Evolutionary conservation across 441 rosid species (phyloP).

Genomic region (Brassica balearica): DNA sequence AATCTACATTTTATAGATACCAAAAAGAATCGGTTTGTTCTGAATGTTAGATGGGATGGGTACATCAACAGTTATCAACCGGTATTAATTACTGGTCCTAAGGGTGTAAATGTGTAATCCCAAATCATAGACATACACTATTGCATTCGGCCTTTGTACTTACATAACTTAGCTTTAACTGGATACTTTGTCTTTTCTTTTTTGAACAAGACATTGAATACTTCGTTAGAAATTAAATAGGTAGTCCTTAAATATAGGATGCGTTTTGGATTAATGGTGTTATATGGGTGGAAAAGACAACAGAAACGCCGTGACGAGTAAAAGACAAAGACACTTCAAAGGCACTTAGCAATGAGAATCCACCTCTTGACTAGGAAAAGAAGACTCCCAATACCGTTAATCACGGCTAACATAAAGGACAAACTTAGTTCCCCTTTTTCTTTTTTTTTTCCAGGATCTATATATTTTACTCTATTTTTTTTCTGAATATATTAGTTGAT

Average conservation of each 20-base stretch:
- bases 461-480: background rate
- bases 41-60: background rate
- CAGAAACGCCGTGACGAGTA: conserved; percentile 27
- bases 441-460: background rate
- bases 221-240: background rate
- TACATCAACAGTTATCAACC: conserved; percentile 12
- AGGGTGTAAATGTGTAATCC: background rate
- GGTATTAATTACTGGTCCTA: conserved; percentile 9
- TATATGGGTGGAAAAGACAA: conserved; percentile 29
- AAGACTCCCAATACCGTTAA: conserved; percentile 33
- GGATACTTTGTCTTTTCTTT: background rate
- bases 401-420: conserved; percentile 39
- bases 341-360: conserved; percentile 38
- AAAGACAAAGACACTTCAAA: conserved; percentile 38
- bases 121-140: background rate
- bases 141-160: background rate
- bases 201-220: background rate
- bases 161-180: background rate
- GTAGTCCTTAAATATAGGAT: background rate
- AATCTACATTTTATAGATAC: conserved; percentile 10
- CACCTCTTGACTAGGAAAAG: conserved; percentile 30
- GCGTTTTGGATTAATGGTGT: background rate
- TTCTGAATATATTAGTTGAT: background rate
- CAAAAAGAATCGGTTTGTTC: conserved; percentile 3
- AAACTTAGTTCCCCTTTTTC: background rate